Evolutionary conservation across 2,329 filamentous ascomycete genomes (phyloP), one percentile per base, ranked within the genome.

Genomic region (Microsporum canis): DNA sequence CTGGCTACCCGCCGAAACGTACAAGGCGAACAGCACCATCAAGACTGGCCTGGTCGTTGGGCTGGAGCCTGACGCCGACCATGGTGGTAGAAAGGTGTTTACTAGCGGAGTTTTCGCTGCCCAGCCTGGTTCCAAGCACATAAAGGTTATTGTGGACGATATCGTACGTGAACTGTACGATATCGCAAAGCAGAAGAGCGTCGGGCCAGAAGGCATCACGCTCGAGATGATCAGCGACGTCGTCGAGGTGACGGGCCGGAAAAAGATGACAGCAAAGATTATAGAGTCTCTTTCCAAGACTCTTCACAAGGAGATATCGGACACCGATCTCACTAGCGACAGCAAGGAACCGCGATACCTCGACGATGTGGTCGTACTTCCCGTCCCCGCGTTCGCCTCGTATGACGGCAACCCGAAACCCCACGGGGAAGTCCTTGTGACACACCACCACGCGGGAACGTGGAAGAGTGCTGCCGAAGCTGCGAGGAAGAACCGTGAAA

Each of bases 1-100:
- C 1, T 77, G 74, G 74, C 67, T 78, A 3, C 75, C 75, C 0
- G 31, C 36, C 3, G 62, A 73, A 53, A 71, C 73, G 47, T 66
- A 65, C 31, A 60, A 67, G 3, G 29, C 29, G 4, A 43, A 62
- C 43, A 43, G n/a, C 33, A 39, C 55, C 10, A 29, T 45, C 14
- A 63, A 67, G 1, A 66, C 72, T 1, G 65, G 66, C 7, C 61
- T 76, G 2, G 71, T 77, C 0, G 69, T 77, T 3, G 76, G 76
- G 1, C 68, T 74, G 59, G 75, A 76, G 56, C 72, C 73, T 38
- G 74, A 77, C 59, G 66, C 51, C 8, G 27, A 56, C 17, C 59
- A 39, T 58, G 43, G 17, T 5, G 41, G 49, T 12, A 49, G 49
- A 27, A 61, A 60, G 17, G 65, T 69, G 31, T 66, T 69, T 23